Evolutionary conservation across 2,329 filamentous ascomycete genomes (phyloP), one percentile per base, ranked within the genome.

Genomic region (Fusarium vanettenii): DNA sequence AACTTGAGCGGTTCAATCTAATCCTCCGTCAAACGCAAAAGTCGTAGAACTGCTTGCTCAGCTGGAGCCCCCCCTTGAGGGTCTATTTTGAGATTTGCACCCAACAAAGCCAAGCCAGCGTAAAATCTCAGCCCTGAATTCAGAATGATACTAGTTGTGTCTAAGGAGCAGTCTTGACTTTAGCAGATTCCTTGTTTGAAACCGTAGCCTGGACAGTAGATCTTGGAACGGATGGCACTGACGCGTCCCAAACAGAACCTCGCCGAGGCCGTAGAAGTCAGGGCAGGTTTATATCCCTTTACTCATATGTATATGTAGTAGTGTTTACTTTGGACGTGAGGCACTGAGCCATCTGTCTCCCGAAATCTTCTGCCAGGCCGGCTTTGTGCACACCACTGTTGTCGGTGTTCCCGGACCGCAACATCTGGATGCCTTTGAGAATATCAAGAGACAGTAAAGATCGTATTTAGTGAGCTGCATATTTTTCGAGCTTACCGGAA

Each of bases 81-180:
- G 20, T 7, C 20, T 6, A 22, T 45, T 45, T 45, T 9, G 2
- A 45, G 20, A 22, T 20, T 45, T 16, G 13, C 5, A 25, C 22
- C 6, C 9, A 48, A 48, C 20, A 16, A 2, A 9, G 7, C 2
- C 8, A 25, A 25, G 20, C 16, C 4, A 45, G 2, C 8, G 13
- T 25, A 16, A 25, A 45, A n/a, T 9, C 37, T 5, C 18, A n/a
- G 18, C 18, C 10, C n/a, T n/a, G 18, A 10, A n/a, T n/a, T n/a
- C 8, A 9, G n/a, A n/a, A 0, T n/a, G 13, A 7, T 16, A 5
- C 4, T 22, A 5, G 4, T 14, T 9, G 6, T 7, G n/a, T 7
- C 13, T 25, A 16, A 45, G 5, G 16, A 2, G 2, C 9, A 20
- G 35, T 16, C 16, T 16, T 48, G 20, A 9, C 5, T 14, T 22